These are phyloP conservation scores for Penicillium glabrum DNA, from an alignment of 2,329 filamentous ascomycete genomes.

Conservation along the genomic window DNA sequence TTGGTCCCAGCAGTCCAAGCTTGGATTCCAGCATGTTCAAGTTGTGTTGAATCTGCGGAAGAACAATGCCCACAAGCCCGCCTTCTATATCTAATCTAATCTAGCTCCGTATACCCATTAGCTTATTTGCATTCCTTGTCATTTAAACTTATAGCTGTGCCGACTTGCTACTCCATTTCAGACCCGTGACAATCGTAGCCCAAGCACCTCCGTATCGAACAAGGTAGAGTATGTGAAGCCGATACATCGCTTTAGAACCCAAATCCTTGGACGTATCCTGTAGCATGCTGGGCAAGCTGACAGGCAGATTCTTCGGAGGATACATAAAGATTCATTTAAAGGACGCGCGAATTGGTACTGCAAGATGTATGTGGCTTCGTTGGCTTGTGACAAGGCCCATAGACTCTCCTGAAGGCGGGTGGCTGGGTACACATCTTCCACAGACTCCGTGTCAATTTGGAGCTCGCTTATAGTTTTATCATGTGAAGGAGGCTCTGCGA, in stretches of 20 bases:
- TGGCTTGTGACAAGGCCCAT: no score
- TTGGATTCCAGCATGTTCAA: constrained; percentile 23
- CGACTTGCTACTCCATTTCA: neutral
- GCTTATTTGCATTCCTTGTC: neutral
- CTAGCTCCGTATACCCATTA: neutral
- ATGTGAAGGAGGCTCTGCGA: no score
- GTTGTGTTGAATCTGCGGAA: constrained; percentile 18
- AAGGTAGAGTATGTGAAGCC: neutral
- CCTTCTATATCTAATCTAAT: neutral
- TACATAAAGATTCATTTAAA: neutral
- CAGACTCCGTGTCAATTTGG: no score
- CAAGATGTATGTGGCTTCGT: no score
- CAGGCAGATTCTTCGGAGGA: neutral
- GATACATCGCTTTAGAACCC: neutral
- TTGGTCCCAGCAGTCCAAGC: constrained; percentile 13
- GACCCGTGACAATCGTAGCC: neutral
- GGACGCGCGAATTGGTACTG: no score
- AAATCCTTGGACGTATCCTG: neutral
- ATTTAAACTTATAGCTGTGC: neutral
- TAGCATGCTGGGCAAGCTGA: neutral
- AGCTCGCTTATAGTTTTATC: no score
- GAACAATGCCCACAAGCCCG: neutral
- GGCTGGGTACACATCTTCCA: no score
- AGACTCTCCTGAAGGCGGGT: no score
- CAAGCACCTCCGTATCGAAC: neutral